These are phyloP conservation scores for Ceratorhiza oryzae-sativae DNA, from an alignment of 1,284 basidiomycete species.

Conservation along the genomic window DNA sequence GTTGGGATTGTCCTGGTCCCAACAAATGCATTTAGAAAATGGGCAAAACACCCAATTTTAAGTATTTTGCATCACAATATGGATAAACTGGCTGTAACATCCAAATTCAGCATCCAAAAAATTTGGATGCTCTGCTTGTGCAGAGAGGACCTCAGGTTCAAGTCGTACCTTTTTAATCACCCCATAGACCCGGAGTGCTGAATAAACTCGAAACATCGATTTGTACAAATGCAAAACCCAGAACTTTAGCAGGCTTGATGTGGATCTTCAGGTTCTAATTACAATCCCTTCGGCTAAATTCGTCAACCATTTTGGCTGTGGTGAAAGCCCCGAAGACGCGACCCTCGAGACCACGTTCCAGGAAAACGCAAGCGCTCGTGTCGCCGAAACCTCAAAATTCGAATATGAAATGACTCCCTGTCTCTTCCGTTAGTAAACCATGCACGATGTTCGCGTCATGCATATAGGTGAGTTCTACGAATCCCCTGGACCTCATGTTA, in stretches of 20 bases:
- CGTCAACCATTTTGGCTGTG: background rate
- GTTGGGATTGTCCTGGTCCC: too few species aligned
- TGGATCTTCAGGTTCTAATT: background rate
- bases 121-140: too few species aligned
- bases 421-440: background rate
- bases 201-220: background rate
- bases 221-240: background rate
- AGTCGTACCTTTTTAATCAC: background rate
- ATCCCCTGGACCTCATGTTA: too few species aligned
- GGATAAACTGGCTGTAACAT: too few species aligned
- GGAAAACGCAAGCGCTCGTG: background rate
- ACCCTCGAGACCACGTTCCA: background rate
- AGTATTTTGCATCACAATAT: too few species aligned
- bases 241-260: background rate
- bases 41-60: too few species aligned
- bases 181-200: too few species aligned
- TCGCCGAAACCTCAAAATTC: background rate
- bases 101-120: too few species aligned
- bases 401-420: background rate
- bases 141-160: background rate
- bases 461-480: too few species aligned
- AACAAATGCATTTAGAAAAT: too few species aligned
- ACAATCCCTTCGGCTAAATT: background rate
- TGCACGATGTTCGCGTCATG: too few species aligned
- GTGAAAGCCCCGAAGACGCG: background rate